Evolutionary conservation across 352 stramenopile genomes (phyloP), one percentile per base, ranked within the genome.

Genomic region (Globisporangium camurandrum): DNA sequence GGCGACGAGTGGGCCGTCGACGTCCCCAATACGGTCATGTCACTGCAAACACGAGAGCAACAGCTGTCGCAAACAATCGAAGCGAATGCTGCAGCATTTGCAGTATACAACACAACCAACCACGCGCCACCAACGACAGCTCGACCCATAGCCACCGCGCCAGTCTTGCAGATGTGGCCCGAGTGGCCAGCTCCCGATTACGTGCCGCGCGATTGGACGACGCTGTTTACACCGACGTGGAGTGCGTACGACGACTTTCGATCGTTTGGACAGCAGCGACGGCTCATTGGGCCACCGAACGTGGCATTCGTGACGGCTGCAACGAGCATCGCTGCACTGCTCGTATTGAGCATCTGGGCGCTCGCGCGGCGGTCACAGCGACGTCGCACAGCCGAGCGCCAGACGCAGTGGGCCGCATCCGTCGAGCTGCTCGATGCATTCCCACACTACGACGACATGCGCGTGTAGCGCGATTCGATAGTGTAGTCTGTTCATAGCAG

Each of bases 341-440:
- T 57, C 4, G 42, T 57, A 11, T 11, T 50, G 20, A 19, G 42
- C 2, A 33, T 46, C 19, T 57, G 51, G 51, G 27, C 41, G 17
- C 26, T 51, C 30, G 33, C 20, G 12, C n/a, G 31, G 4, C 44
- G 31, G n/a, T 17, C 51, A 8, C 38, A 40, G 36, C 41, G 51
- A 1, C 51, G 23, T 12, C 44, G 49, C 3, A 23, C 27, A 7
- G 17, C 37, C 31, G 51, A 57, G 41, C 42, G 33, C 4, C 51
- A 57, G 24, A 45, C 19, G 22, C 36, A 57, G 30, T 57, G 51
- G 51, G 51, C 24, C 9, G 51, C 31, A 19, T 57, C 41, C 0
- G 42, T 57, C 19, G 51, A 57, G 40, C 22, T 48, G 5, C 31
- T 57, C 19, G 51, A 57, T 19, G 30, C 40, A 12, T 45, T 50